Evolutionary conservation across 805 yeast species (phyloP), one percentile per base, ranked within the genome.

Genomic region (Wickerhamomyces hampshirensis): DNA sequence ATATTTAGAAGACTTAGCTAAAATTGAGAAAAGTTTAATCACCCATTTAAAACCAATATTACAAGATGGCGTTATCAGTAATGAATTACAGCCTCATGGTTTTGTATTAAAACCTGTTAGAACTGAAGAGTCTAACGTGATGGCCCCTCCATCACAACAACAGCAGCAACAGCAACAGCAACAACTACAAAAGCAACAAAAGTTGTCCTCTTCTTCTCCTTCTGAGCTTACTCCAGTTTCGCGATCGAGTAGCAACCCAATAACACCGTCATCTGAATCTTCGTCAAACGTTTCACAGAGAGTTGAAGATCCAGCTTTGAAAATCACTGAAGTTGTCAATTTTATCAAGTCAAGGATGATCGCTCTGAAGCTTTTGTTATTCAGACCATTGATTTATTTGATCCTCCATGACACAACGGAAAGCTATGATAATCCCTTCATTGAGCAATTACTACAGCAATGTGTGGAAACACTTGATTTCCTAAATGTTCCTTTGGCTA

Each of bases 331-430:
- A 24, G 50, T 45, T 3, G 35, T 52, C 14, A 35, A 40, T 4
- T 52, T 49, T 36, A 39, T 49, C 21, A 48, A 43, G 30, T 47
- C 51, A 1, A 38, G 55, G 14, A 41, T 46, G 46, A 43, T 52
- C 9, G 36, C 45, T 0, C 40, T 49, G 30, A 48, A 48, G 18
- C 18, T 50, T 14, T 27, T 46, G 2, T 23, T 52, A 12, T 50
- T 39, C 34, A 39, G 57, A 15, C 57, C 57, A 2, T 17, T 50
- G 7, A 28, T 35, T 1, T 52, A 50, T 21, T 30, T 39, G 10
- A 30, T 50, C 23, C 14, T 48, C 2, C 53, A 51, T 30, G 44
- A 39, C 12, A 38, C 43, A 6, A 41, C 33, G 10, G 32, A 14
- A 5, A 35, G 38, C 18, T 39, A 40, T 15, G 38, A 37, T 7